phyloP scores from a whole-genome alignment of 148 eudicot genomes.

The Heliosperma pusillum region DNA sequence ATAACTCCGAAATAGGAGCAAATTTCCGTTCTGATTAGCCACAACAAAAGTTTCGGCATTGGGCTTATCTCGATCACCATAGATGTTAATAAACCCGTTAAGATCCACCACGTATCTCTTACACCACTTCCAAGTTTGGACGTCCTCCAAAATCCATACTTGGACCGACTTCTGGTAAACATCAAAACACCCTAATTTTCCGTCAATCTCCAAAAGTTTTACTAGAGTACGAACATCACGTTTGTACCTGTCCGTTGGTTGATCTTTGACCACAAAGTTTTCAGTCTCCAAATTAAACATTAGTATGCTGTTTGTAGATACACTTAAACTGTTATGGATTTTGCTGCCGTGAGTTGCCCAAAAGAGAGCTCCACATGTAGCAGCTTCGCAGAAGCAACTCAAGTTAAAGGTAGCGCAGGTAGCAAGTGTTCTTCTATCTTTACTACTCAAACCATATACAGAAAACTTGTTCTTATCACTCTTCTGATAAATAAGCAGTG shows the following conservation, averaged over 20 bases:
- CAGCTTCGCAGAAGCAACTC: neutral
- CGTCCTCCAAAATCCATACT: constrained; percentile 9
- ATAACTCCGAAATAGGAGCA: neutral
- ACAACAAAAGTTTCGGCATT: neutral
- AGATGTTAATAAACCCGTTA: too few relatives aligned
- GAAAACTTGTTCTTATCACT: neutral
- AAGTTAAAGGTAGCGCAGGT: neutral
- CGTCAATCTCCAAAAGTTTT: neutral
- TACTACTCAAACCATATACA: too few relatives aligned
- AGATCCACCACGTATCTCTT: neutral
- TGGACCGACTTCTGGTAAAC: too few relatives aligned
- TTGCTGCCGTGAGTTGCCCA: too few relatives aligned
- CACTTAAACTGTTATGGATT: neutral
- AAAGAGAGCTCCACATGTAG: neutral
- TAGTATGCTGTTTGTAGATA: neutral
- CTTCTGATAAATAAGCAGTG: neutral
- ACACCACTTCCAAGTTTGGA: too few relatives aligned
- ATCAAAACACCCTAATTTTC: too few relatives aligned
- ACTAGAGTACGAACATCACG: neutral
- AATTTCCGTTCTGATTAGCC: neutral
- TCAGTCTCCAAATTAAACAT: neutral
- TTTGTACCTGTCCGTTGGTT: neutral
- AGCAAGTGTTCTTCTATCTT: too few relatives aligned
- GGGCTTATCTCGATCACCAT: too few relatives aligned
- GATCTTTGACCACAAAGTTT: too few relatives aligned